phyloP scores from a whole-genome alignment of 805 yeast genomes.

The Saccharomycopsis sp. region DNA sequence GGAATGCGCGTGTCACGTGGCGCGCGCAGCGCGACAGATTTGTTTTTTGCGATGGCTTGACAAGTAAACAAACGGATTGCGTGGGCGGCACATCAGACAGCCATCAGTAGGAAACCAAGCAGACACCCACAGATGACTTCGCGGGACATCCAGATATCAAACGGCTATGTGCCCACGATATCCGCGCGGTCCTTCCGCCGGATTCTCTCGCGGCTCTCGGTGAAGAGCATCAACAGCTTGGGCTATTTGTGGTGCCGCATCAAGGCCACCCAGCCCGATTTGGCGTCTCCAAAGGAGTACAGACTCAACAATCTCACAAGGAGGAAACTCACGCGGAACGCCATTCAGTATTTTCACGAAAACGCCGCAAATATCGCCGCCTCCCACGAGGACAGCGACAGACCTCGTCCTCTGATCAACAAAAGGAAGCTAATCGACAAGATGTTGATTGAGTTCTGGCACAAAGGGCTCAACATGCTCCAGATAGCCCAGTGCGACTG shows the following conservation, averaged over 20 bases:
- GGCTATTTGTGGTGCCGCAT: constrained; percentile 19
- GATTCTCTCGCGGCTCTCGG: constrained; percentile 4
- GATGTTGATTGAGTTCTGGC: constrained; percentile 46
- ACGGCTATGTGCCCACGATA: constrained; percentile 7
- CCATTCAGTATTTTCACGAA: constrained; percentile 4
- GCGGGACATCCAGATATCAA: no score
- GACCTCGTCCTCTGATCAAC: background rate
- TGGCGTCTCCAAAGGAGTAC: constrained; percentile 10
- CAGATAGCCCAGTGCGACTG: constrained; percentile 70
- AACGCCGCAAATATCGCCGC: background rate
- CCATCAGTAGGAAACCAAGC: no score
- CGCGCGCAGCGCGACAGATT: no score
- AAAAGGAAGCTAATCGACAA: constrained; percentile 36
- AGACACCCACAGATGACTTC: no score
- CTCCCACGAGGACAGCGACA: background rate
- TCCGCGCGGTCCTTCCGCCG: constrained; percentile 7
- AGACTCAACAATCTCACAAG: constrained; percentile 2
- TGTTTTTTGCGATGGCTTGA: no score
- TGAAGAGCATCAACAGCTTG: constrained; percentile 11
- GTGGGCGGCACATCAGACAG: no score
- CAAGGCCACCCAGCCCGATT: constrained; percentile 11
- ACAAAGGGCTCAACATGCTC: constrained; percentile 49
- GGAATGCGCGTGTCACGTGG: no score
- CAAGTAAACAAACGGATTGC: no score
- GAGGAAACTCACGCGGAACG: constrained; percentile 4